phyloP scores from a whole-genome alignment of 1,139 yeast species.

The Pichia norvegensis region DNA sequence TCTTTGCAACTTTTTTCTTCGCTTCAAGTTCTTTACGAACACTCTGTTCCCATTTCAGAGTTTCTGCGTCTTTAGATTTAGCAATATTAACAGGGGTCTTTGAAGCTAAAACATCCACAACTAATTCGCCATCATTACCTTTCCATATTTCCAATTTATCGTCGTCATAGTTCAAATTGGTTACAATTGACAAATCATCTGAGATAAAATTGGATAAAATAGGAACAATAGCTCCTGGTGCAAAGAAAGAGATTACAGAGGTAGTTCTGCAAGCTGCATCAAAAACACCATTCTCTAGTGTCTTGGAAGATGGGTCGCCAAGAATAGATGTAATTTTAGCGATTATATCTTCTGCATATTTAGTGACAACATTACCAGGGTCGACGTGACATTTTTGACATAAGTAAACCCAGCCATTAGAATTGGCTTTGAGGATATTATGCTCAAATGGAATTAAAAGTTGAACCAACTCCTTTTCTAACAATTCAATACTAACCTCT shows the following conservation, averaged over 20 bases:
- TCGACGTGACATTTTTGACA: conserved; percentile 56
- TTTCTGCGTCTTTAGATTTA: conserved; percentile 65
- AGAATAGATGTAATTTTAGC: conserved; percentile 17
- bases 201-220: conserved; percentile 36
- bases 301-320: conserved; percentile 23
- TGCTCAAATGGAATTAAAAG: conserved; percentile 51
- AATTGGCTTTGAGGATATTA: conserved; percentile 28
- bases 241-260: conserved; percentile 63
- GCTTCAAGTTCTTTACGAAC: conserved; percentile 66
- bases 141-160: conserved; percentile 56
- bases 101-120: conserved; percentile 50
- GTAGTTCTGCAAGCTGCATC: conserved; percentile 49
- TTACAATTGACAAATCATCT: conserved; percentile 33
- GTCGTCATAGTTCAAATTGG: conserved; percentile 30
- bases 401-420: conserved; percentile 73
- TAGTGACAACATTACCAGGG: conserved; percentile 50
- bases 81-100: conserved; percentile 41
- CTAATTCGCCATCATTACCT: conserved; percentile 62
- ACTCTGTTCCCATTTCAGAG: conserved; percentile 82
- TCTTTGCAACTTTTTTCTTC: conserved; percentile 36
- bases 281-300: conserved; percentile 25
- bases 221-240: conserved; percentile 55
- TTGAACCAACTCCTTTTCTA: conserved; percentile 36
- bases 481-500: conserved; percentile 27
- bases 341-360: conserved; percentile 35